A percentile compares a stretch with the other conserved stretches of the same genome.
phyloP scores from a whole-genome alignment of 2,329 filamentous ascomycete genomes.

The Aurifilum marmelostoma region DNA sequence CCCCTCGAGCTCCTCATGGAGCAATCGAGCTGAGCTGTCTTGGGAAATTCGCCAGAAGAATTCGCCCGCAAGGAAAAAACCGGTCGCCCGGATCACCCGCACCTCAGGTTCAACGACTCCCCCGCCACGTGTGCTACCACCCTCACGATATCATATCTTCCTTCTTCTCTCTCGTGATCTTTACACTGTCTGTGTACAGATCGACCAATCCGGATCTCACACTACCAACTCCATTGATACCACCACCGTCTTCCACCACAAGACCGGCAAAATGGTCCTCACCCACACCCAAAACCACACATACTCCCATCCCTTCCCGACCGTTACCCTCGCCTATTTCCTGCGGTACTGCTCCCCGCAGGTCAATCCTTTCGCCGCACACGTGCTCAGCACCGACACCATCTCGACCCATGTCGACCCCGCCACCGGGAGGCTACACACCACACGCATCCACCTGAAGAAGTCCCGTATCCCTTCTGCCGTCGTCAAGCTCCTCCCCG shows the following conservation, averaged over 20 bases:
- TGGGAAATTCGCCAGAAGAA: constrained; percentile 13
- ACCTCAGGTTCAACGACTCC: constrained; percentile 10
- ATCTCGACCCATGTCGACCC: constrained; percentile 75
- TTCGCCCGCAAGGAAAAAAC: constrained; percentile 14
- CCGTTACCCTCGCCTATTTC: constrained; percentile 87
- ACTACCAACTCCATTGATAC: not conserved
- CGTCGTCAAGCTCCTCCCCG: constrained; percentile 75
- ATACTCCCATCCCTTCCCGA: constrained; percentile 81
- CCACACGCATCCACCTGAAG: constrained; percentile 80
- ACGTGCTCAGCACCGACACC: constrained; percentile 83
- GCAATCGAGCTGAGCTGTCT: constrained; percentile 21
- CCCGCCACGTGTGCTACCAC: constrained; percentile 12
- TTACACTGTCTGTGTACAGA: not conserved
- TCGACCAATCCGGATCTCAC: not conserved
- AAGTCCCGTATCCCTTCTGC: constrained; percentile 76
- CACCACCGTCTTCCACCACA: not conserved
- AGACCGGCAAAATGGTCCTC: constrained; percentile 60
- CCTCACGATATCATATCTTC: not conserved
- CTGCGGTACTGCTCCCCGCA: constrained; percentile 76
- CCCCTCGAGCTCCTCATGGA: constrained; percentile 26
- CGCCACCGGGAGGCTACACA: constrained; percentile 73
- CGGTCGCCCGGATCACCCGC: not conserved
- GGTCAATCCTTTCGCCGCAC: constrained; percentile 77
- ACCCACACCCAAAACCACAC: constrained; percentile 69
- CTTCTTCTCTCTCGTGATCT: constrained; percentile 2